Conservation (phyloP, 352 stramenopile genomes). For the Thalassiosira hispida region DNA sequence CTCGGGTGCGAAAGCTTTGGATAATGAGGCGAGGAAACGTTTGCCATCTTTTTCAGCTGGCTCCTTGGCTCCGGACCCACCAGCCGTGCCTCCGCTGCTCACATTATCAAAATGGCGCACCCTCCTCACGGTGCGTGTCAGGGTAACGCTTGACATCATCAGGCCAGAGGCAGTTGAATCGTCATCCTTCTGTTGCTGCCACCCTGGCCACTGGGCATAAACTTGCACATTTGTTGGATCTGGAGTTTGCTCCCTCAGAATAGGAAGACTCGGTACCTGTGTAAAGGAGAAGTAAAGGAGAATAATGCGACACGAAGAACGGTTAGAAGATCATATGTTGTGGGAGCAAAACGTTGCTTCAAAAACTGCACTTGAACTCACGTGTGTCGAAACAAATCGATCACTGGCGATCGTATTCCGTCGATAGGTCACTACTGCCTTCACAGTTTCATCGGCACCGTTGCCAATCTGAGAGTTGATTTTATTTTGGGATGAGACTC, state of each 20-base stretch:
- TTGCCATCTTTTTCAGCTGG: neutral
- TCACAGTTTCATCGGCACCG: neutral
- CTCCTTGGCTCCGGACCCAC: neutral
- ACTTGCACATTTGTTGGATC: neutral
- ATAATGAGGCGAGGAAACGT: slow-evolving; percentile 2
- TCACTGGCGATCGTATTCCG: slow-evolving; percentile 11
- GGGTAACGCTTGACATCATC: neutral
- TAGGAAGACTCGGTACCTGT: slow-evolving; percentile 3
- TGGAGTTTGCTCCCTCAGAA: neutral
- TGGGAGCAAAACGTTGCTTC: neutral
- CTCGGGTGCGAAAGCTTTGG: slow-evolving; percentile 4
- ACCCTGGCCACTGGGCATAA: slow-evolving; percentile 2
- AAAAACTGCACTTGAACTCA: neutral
- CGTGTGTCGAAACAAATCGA: slow-evolving; percentile 13
- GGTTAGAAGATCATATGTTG: neutral
- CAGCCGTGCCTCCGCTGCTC: neutral
- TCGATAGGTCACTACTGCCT: slow-evolving; percentile 8
- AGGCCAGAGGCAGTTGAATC: neutral
- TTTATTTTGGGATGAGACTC: neutral
- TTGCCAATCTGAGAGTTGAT: neutral
- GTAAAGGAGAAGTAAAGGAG: neutral
- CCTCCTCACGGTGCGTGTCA: neutral
- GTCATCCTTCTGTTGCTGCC: neutral
- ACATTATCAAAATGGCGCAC: slow-evolving; percentile 1
- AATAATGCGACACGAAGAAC: neutral